Evolutionary conservation across 176 grass and related monocot genomes (phyloP).

Genomic region (Avena sativa): DNA sequence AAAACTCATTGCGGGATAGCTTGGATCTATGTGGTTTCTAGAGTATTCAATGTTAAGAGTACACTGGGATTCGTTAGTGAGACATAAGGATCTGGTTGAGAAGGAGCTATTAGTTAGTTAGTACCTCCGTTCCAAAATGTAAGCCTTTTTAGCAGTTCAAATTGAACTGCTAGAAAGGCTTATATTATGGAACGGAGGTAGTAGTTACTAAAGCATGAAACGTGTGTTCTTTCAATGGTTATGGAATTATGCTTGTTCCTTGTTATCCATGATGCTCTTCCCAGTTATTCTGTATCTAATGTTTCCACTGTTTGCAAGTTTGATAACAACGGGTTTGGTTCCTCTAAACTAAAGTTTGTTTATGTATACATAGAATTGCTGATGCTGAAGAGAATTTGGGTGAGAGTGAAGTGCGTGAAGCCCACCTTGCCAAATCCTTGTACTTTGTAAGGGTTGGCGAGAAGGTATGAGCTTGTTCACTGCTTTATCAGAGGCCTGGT

Average conservation of each 20-base stretch:
- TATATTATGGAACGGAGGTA: too few relatives aligned
- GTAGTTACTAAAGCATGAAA: neutral
- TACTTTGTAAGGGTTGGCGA: too few relatives aligned
- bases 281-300: neutral
- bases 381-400: slow-evolving; percentile 98
- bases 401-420: slow-evolving; percentile 98
- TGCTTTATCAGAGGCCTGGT: neutral
- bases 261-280: neutral
- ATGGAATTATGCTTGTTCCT: slow-evolving; percentile 15
- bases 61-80: neutral
- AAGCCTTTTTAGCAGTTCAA: too few relatives aligned
- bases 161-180: too few relatives aligned
- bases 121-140: too few relatives aligned
- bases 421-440: slow-evolving; percentile 86
- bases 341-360: slow-evolving; percentile 8
- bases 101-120: neutral
- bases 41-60: slow-evolving; percentile 6
- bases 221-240: neutral
- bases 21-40: neutral
- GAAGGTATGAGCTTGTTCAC: too few relatives aligned
- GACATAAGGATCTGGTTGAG: neutral
- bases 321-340: slow-evolving; percentile 17
- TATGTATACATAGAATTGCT: slow-evolving; percentile 64
- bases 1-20: neutral
- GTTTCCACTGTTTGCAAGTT: neutral